phyloP scores from a whole-genome alignment of 176 grass and related monocot genomes.

The Zea luxurians region DNA sequence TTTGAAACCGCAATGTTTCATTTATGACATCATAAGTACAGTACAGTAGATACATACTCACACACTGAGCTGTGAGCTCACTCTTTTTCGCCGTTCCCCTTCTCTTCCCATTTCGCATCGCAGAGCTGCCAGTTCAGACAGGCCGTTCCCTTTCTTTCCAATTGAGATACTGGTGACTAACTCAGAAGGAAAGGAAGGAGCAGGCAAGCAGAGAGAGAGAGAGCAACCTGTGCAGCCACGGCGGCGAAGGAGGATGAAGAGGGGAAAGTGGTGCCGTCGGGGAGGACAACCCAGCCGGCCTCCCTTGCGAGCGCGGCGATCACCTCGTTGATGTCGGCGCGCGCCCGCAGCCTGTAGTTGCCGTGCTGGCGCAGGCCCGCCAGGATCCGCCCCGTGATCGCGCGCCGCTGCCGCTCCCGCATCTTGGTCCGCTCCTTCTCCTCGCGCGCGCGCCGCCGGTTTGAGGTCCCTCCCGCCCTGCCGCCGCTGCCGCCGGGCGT shows the following conservation, averaged over 20 bases:
- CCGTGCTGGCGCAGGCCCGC: conserved; percentile 82
- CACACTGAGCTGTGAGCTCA: neutral
- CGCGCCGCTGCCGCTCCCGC: conserved; percentile 77
- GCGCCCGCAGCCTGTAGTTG: conserved; percentile 72
- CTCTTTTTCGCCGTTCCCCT: neutral
- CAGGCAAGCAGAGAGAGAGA: neutral
- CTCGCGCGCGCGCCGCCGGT: conserved; percentile 46
- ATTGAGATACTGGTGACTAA: neutral
- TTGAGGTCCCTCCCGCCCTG: neutral
- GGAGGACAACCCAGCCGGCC: conserved; percentile 77
- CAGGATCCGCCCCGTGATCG: conserved; percentile 80
- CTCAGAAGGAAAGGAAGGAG: neutral
- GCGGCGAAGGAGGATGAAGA: neutral
- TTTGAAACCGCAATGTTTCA: neutral
- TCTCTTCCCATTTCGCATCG: neutral
- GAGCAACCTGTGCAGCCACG: conserved; percentile 25
- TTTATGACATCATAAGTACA: conserved; percentile 15
- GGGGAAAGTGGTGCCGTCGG: conserved; percentile 77
- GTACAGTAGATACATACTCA: neutral
- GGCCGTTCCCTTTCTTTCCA: neutral
- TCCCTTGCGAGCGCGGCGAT: conserved; percentile 58
- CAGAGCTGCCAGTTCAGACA: neutral
- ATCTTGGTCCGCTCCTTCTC: conserved; percentile 94
- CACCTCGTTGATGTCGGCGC: conserved; percentile 81
- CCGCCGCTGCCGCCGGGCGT: neutral